Evolutionary conservation across 2,329 filamentous ascomycete species (phyloP).

Genomic region (Rhinocladiella similis): DNA sequence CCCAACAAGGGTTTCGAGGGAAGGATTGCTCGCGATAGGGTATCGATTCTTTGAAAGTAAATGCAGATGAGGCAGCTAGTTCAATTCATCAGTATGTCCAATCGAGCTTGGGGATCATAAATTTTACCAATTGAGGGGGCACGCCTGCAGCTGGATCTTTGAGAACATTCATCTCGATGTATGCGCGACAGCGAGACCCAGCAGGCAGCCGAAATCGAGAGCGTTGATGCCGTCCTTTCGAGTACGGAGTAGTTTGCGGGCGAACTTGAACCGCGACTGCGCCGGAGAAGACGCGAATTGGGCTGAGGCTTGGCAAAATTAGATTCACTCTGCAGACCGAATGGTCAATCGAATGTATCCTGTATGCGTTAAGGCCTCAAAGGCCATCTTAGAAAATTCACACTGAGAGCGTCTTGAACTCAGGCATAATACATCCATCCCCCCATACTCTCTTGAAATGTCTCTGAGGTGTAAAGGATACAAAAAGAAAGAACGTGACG

Average conservation of each 20-base stretch:
- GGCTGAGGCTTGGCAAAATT: conserved; percentile 7
- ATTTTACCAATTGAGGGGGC: conserved; percentile 44
- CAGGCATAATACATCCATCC: not conserved
- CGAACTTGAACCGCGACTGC: conserved; percentile 10
- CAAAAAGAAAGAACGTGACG: no score
- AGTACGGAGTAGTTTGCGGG: not conserved
- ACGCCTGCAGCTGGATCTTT: conserved; percentile 52
- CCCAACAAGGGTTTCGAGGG: conserved; percentile 74
- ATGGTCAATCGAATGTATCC: no score
- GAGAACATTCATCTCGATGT: conserved; percentile 30
- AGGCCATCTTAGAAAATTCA: not conserved
- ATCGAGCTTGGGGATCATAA: not conserved
- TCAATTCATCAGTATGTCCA: conserved; percentile 9
- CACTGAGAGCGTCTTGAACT: not conserved
- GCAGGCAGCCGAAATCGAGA: not conserved
- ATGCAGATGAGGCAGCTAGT: conserved; percentile 82
- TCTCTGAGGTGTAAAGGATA: no score
- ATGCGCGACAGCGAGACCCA: not conserved
- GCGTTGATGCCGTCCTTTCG: not conserved
- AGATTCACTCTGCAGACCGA: not conserved
- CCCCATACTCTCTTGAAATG: not conserved
- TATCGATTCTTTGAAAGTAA: conserved; percentile 82
- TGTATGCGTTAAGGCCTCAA: not conserved
- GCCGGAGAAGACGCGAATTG: conserved; percentile 7
- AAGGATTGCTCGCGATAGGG: conserved; percentile 69